A percentile compares a stretch with the other conserved stretches of the same genome.
phyloP scores from a whole-genome alignment of 306 rosid genomes.

The Prunus davidiana region DNA sequence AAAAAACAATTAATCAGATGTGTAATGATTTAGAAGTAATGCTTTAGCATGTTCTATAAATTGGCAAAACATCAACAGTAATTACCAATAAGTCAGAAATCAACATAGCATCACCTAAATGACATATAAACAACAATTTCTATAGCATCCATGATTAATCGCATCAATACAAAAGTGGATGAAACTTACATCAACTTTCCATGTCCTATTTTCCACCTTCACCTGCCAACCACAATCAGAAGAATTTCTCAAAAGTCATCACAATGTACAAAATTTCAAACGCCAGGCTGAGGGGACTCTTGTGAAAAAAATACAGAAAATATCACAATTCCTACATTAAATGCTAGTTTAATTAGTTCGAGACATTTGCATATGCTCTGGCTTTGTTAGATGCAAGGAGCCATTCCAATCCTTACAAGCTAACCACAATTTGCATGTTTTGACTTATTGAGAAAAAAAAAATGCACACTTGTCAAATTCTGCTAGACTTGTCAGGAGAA shows the following conservation, averaged over 20 bases:
- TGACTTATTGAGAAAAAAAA: not conserved
- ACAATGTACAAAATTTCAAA: not conserved
- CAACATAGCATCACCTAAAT: not conserved
- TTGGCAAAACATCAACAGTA: not conserved
- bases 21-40: not conserved
- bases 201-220: constrained; percentile 79
- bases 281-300: not conserved
- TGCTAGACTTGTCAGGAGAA: not conserved
- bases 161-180: not conserved
- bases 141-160: not conserved
- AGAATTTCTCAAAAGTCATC: not conserved
- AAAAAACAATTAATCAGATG: not conserved
- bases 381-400: not conserved
- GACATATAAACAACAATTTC: not conserved
- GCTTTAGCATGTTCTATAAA: too few species aligned
- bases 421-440: not conserved
- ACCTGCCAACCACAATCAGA: constrained; percentile 55
- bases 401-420: not conserved
- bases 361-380: not conserved
- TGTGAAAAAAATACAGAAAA: not conserved
- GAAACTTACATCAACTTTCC: constrained; percentile 95
- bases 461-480: not conserved
- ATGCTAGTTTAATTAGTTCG: not conserved
- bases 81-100: not conserved
- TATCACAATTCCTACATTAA: not conserved